Evolutionary conservation across 1,284 basidiomycete species (phyloP).

Genomic region (Malassezia yamatoensis): DNA sequence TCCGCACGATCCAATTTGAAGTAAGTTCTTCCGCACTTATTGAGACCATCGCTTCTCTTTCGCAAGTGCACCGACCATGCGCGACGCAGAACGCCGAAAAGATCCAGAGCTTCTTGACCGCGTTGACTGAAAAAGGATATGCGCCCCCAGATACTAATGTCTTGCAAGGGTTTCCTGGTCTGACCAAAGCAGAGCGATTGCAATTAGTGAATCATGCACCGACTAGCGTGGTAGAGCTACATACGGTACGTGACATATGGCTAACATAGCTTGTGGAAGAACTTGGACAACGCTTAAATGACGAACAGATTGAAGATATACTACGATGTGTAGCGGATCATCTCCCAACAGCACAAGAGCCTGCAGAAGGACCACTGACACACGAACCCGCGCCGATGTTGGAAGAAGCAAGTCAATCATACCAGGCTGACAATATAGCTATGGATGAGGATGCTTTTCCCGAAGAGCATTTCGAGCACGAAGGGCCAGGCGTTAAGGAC

Average conservation of each 20-base stretch:
- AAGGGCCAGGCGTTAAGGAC: constrained; percentile 2
- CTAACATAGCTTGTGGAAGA: constrained; percentile 59
- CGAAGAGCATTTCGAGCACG: constrained; percentile 19
- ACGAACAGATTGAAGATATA: constrained; percentile 16
- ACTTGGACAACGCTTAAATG: constrained; percentile 49
- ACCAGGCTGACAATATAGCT: background rate
- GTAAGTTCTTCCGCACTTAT: constrained; percentile 50
- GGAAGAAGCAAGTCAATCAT: background rate
- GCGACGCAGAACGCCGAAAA: constrained; percentile 59
- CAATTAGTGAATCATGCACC: constrained; percentile 83
- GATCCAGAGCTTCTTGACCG: constrained; percentile 60
- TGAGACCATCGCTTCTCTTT: constrained; percentile 72
- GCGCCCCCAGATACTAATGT: constrained; percentile 23
- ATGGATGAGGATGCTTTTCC: constrained; percentile 18
- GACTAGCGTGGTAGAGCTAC: constrained; percentile 69
- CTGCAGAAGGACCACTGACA: background rate
- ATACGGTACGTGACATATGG: constrained; percentile 67
- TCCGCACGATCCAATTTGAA: constrained; percentile 79
- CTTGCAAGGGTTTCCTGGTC: constrained; percentile 51
- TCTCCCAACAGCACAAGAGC: constrained; percentile 6
- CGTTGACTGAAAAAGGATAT: constrained; percentile 50
- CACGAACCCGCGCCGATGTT: background rate
- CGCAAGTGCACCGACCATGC: constrained; percentile 62
- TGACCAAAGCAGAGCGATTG: constrained; percentile 83
- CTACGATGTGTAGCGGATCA: constrained; percentile 6